A percentile compares a stretch with the other conserved stretches of the same genome.
Evolutionary conservation across 148 eudicot species (phyloP).

Genomic region (Pharnaceum exiguum): DNA sequence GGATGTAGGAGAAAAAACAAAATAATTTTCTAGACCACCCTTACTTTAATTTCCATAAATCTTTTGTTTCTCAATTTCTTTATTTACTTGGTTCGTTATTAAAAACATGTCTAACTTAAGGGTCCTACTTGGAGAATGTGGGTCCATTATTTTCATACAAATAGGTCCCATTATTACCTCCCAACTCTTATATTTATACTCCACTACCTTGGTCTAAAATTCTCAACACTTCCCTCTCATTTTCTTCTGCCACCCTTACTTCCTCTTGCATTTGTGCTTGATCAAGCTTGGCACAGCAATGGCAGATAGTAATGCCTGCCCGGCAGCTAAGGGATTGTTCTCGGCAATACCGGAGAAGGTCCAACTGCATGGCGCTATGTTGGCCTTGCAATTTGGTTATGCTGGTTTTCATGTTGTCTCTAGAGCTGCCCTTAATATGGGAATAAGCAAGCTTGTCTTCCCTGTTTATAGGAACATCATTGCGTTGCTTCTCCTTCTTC

Average conservation of each 20-base stretch:
- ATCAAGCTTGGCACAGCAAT: constrained; percentile 21
- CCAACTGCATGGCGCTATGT: constrained; percentile 82
- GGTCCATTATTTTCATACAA: constrained; percentile 18
- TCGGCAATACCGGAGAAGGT: constrained; percentile 74
- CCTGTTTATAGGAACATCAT: constrained; percentile 88
- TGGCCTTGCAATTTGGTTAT: constrained; percentile 85
- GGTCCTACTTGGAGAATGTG: too few relatives aligned
- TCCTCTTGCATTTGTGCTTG: neutral
- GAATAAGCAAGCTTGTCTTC: constrained; percentile 90
- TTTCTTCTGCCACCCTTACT: neutral
- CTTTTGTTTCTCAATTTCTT: too few relatives aligned
- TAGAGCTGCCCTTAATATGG: constrained; percentile 96
- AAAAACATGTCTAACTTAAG: too few relatives aligned
- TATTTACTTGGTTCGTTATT: too few relatives aligned
- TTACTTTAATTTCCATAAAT: neutral
- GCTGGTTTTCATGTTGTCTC: constrained; percentile 98
- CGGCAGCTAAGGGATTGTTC: constrained; percentile 33
- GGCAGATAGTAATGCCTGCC: constrained; percentile 49
- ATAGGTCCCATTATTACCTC: constrained; percentile 16
- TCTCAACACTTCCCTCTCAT: constrained; percentile 21
- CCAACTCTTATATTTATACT: constrained; percentile 50
- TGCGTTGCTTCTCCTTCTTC: constrained; percentile 73
- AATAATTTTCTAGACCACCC: constrained; percentile 18
- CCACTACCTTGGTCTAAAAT: constrained; percentile 26
- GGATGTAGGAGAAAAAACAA: constrained; percentile 54